Base-by-base conservation (phyloP, 176 grass and related monocot genomes). In the Bonia amplexicaulis region DNA sequence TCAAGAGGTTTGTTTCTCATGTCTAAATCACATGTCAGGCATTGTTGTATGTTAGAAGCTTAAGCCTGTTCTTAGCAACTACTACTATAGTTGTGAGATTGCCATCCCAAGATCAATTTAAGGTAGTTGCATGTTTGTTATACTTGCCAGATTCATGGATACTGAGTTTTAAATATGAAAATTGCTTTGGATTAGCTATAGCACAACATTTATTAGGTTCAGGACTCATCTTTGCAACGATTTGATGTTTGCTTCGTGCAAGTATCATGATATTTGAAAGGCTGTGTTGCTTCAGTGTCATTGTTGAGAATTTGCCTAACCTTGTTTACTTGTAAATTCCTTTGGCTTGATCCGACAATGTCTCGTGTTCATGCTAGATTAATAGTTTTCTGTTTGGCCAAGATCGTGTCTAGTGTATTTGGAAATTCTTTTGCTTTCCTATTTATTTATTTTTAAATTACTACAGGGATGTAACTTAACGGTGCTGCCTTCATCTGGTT, bases 1-100 rank as follows among this genome's bases (percentile, higher is more conserved):
- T 82, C 92, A 90, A 85, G 94, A 97, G 94, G 90, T 97, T 91
- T 80, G 75, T 71, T 78, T 80, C 53, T 76, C 17, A 27, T 71
- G 17, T 77, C 40, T 74, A 35, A 74, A 54, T 77, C 27, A 57
- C 57, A 17, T 70, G 25, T 54, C 48, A 89, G 20, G 54, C 54
- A 17, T 54, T 19, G 52, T 54, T 54, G 17, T 54, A 54, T 20
- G 52, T 53, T 53, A 5, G 16, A 53, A 53, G 17, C 51, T 53
- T 53, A 53, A 52, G 16, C 16, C 51, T 53, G 51, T 54, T 20
- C 52, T 54, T 54, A 20, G 16, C 20, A 54, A 54, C 17, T 54
- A 20, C 51, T 53, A 19, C 52, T 22, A 55, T 55, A 55, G 53
- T 55, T 22, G 7, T 23, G 55, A 23, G 55, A 23, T 23, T 59